phyloP scores from a whole-genome alignment of 805 yeast genomes.

The Lachancea sp. region DNA sequence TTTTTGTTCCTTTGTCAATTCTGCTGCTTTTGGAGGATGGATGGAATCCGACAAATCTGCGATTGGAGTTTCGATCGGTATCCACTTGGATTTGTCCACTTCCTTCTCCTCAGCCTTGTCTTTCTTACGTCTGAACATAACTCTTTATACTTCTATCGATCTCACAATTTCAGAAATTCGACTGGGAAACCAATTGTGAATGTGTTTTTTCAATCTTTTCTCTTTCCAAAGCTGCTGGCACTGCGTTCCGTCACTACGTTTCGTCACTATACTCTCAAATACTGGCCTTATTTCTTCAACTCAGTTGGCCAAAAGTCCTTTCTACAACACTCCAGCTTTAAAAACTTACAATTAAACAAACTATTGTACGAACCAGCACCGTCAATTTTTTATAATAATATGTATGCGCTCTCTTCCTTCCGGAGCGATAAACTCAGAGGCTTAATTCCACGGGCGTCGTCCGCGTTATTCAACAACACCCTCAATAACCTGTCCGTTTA shows the following conservation, averaged over 20 bases:
- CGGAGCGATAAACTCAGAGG: background rate
- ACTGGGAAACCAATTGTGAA: too few relatives aligned
- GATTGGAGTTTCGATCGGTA: slow-evolving; percentile 45
- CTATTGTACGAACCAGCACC: too few relatives aligned
- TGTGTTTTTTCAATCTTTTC: too few relatives aligned
- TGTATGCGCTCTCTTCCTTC: background rate
- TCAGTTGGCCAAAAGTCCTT: too few relatives aligned
- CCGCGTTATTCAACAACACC: background rate
- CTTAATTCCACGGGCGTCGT: background rate
- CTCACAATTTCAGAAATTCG: too few relatives aligned
- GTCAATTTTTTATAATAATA: too few relatives aligned
- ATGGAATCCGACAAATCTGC: slow-evolving; percentile 45
- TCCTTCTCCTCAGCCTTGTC: slow-evolving; percentile 19
- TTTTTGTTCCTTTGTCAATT: slow-evolving; percentile 49
- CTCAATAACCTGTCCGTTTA: background rate
- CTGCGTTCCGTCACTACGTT: too few relatives aligned
- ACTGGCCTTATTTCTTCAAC: too few relatives aligned
- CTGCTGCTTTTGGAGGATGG: slow-evolving; percentile 43
- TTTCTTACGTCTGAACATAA: slow-evolving; percentile 27
- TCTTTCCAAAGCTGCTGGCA: too few relatives aligned
- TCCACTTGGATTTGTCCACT: slow-evolving; percentile 23
- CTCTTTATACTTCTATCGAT: background rate
- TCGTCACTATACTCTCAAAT: too few relatives aligned
- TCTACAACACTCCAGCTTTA: too few relatives aligned
- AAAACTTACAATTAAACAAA: too few relatives aligned